Percentiles rank a stretch among this genome's conserved stretches.
These are phyloP conservation scores for Polyrhizophydium stewartii DNA, from an alignment of 371 early-diverging fungal species.

Conservation along the genomic window DNA sequence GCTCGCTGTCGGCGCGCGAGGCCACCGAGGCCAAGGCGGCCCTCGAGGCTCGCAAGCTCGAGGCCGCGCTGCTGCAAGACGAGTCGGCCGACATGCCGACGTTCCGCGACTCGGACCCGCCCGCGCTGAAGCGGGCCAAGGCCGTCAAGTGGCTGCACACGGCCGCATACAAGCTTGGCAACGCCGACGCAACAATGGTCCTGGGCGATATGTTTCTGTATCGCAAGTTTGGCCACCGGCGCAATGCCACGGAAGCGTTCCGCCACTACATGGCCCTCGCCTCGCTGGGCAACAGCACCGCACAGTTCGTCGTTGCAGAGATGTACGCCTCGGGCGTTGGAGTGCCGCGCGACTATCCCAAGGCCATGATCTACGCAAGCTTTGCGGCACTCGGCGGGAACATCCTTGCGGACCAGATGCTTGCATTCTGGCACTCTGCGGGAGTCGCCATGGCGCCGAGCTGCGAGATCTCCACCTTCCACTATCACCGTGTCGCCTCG, in stretches of 20 bases:
- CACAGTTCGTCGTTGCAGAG: slow-evolving; percentile 84
- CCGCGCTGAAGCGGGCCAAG: slow-evolving; percentile 16
- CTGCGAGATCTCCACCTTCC: slow-evolving; percentile 70
- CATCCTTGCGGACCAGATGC: slow-evolving; percentile 71
- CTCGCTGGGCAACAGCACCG: slow-evolving; percentile 68
- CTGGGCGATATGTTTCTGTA: slow-evolving; percentile 55
- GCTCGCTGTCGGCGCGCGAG: not conserved
- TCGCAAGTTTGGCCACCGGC: slow-evolving; percentile 15
- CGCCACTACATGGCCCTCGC: slow-evolving; percentile 21
- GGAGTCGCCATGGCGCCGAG: slow-evolving; percentile 80
- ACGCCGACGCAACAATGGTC: slow-evolving; percentile 44
- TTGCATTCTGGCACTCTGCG: slow-evolving; percentile 76
- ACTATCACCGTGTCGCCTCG: slow-evolving; percentile 78
- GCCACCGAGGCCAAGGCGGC: not conserved
- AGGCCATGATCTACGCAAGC: slow-evolving; percentile 72
- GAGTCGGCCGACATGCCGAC: slow-evolving; percentile 4
- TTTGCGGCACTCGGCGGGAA: slow-evolving; percentile 80
- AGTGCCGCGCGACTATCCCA: slow-evolving; percentile 47
- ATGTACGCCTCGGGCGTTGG: slow-evolving; percentile 89
- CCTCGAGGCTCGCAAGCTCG: not conserved
- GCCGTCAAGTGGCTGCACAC: slow-evolving; percentile 30
- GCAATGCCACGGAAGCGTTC: slow-evolving; percentile 27
- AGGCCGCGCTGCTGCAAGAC: not conserved
- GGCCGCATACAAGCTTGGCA: slow-evolving; percentile 32
- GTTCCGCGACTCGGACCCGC: slow-evolving; percentile 11